phyloP scores from a whole-genome alignment of 306 rosid genomes.

The Vachellia collinsii region DNA sequence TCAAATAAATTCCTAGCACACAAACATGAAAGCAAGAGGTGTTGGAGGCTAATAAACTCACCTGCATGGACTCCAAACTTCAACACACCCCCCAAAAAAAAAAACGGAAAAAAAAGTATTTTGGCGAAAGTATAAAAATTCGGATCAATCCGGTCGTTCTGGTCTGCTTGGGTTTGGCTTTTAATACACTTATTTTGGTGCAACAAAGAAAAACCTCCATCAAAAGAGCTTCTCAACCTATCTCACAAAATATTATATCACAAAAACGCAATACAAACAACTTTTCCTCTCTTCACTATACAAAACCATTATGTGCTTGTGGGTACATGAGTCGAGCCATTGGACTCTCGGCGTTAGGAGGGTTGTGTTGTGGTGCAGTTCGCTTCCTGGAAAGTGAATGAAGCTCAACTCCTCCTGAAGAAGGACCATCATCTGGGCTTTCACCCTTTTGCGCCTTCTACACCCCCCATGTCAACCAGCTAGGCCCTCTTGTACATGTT shows the following conservation, averaged over 20 bases:
- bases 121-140: no score
- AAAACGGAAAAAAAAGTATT: no score
- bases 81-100: no score
- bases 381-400: conserved; percentile 49
- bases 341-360: conserved; percentile 21
- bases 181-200: background rate
- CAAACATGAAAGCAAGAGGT: background rate
- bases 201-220: background rate
- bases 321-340: background rate
- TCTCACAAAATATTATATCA: background rate
- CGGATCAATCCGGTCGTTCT: no score
- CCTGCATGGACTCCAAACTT: background rate
- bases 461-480: conserved; percentile 77
- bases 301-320: background rate
- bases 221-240: background rate
- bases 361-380: conserved; percentile 38
- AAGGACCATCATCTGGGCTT: conserved; percentile 33
- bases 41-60: background rate
- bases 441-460: conserved; percentile 51
- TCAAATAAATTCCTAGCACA: background rate
- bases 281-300: background rate
- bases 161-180: no score
- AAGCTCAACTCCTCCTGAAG: conserved; percentile 56
- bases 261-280: background rate
- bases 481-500: conserved; percentile 73